Evolutionary conservation across 2,329 filamentous ascomycete species (phyloP).

Genomic region (Beauveria medogensis): DNA sequence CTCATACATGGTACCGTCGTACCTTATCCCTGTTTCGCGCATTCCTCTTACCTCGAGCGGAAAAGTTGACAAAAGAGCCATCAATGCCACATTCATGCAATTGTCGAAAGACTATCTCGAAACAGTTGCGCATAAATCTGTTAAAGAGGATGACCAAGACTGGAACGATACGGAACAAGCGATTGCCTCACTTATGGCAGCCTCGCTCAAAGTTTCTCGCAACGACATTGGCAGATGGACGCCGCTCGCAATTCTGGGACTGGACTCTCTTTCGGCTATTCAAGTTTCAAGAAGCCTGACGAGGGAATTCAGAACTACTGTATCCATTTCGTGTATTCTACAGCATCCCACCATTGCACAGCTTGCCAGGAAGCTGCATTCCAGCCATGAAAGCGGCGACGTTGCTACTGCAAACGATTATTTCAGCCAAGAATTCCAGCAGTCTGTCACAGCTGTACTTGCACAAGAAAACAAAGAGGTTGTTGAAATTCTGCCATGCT

Average conservation of each 20-base stretch:
- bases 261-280: slow-evolving; percentile 81
- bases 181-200: slow-evolving; percentile 48
- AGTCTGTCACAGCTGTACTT: slow-evolving; percentile 25
- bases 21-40: slow-evolving; percentile 58
- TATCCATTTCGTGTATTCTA: slow-evolving; percentile 64
- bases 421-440: slow-evolving; percentile 21
- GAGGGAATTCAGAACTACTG: slow-evolving; percentile 31
- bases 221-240: slow-evolving; percentile 51
- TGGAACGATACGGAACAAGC: slow-evolving; percentile 48
- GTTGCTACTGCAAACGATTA: slow-evolving; percentile 11
- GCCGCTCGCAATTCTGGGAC: slow-evolving; percentile 68
- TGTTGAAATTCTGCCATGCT: slow-evolving; percentile 65
- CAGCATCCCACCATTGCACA: slow-evolving; percentile 57
- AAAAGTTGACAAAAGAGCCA: slow-evolving; percentile 57
- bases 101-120: slow-evolving; percentile 40
- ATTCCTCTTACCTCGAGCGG: slow-evolving; percentile 68
- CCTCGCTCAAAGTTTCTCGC: slow-evolving; percentile 36
- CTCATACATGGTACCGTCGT: slow-evolving; percentile 70
- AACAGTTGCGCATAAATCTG: slow-evolving; percentile 17
- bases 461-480: slow-evolving; percentile 27
- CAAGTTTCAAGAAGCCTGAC: slow-evolving; percentile 53
- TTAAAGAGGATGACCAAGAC: slow-evolving; percentile 25
- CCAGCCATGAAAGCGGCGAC: not conserved
- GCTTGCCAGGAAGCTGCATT: slow-evolving; percentile 34
- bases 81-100: slow-evolving; percentile 40